Conservation (phyloP, 495 filamentous ascomycete genomes). For the Trichoderma virens region DNA sequence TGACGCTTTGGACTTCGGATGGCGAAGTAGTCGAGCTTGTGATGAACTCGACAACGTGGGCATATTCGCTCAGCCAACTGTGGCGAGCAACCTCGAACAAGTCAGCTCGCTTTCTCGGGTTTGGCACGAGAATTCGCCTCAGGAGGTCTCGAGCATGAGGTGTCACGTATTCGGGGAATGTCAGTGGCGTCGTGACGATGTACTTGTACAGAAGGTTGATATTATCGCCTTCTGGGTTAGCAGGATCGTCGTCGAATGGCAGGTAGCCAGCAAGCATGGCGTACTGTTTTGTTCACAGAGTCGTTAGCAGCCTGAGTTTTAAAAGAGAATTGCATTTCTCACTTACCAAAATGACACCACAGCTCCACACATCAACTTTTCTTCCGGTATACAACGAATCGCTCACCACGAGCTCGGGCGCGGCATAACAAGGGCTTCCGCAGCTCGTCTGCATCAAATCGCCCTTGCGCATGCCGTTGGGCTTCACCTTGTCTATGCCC, state of each 20-base stretch:
- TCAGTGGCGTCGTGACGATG: slow-evolving; percentile 93
- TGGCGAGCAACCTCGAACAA: slow-evolving; percentile 96
- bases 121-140: slow-evolving; percentile 89
- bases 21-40: slow-evolving; percentile 89
- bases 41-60: slow-evolving; percentile 90
- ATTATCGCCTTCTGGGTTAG: slow-evolving; percentile 97
- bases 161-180: slow-evolving; percentile 98
- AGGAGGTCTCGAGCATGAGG: slow-evolving; percentile 92
- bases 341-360: slow-evolving; percentile 94
- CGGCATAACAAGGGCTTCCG: slow-evolving; percentile 90
- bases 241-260: slow-evolving; percentile 98
- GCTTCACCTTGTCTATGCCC: slow-evolving; percentile 57
- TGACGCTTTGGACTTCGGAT: slow-evolving; percentile 76
- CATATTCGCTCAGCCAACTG: slow-evolving; percentile 96
- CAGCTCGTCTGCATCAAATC: slow-evolving; percentile 78
- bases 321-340: background rate
- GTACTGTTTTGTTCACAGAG: slow-evolving; percentile 53
- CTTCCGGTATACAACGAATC: slow-evolving; percentile 95
- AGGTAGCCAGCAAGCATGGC: slow-evolving; percentile 98
- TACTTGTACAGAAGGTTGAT: slow-evolving; percentile 99
- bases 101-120: slow-evolving; percentile 89
- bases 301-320: background rate
- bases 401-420: slow-evolving; percentile 94
- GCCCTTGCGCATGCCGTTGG: slow-evolving; percentile 53
- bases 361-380: slow-evolving; percentile 99